Evolutionary conservation across 106 monocot species (phyloP), one percentile per base, ranked within the genome.

Genomic region (Platanthera guangdongensis): DNA sequence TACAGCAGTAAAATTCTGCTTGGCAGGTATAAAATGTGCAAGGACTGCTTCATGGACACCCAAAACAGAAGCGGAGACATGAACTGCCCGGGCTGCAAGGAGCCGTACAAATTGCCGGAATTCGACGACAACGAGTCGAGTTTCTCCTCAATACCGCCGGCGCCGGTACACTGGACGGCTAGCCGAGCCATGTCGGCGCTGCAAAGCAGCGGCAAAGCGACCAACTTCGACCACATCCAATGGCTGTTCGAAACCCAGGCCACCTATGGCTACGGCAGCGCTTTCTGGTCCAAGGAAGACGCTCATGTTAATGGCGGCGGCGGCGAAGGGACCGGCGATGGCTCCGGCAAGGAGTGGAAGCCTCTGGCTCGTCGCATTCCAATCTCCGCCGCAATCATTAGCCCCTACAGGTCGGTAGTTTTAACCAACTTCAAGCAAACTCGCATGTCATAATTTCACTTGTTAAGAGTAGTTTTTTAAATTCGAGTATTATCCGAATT

Each of bases 191-290:
- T 87, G 55, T 85, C 88, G 19, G 78, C 87, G 39, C 80, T 90
- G 83, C 79, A 79, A 78, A 78, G 94, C n/a, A 88, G 80, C n/a
- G 86, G 80, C 75, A 87, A 93, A 77, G 87, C 89, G 0, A 85
- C 87, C 3, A 91, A 94, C 47, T 94, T 91, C 53, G 91, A 94
- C 74, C 91, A 94, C 76, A 91, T 86, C 15, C 39, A 39, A 39
- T 94, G 91, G 87, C 80, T 94, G 50, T 94, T 91, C 51, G 94
- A 94, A 83, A 85, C 85, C 18, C 80, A 79, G 7, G 94, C 91
- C 6, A 85, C 87, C 8, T 94, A 90, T 63, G 94, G 89, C 48
- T 89, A 91, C 68, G 87, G 90, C 65, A 94, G 82, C 55, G 94
- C 90, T 6, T 88, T 85, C 76, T 83, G 84, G 84, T 78, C 90